Evolutionary conservation across 2,329 filamentous ascomycete genomes (phyloP).

Genomic region (Chaetomium strumarium): DNA sequence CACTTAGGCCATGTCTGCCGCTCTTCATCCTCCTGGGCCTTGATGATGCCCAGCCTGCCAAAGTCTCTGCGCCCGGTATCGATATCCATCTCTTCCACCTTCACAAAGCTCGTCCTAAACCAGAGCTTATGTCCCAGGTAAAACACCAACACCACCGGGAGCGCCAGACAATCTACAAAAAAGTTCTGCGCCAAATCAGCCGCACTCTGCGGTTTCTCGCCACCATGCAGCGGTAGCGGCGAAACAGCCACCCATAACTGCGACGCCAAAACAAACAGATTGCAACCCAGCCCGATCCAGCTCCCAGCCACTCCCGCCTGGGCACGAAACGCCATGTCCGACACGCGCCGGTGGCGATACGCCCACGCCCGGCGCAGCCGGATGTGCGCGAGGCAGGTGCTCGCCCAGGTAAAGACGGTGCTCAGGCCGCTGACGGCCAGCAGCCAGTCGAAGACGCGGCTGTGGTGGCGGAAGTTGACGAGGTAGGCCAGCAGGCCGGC

Average conservation of each 20-base stretch:
- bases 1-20: conserved; percentile 25
- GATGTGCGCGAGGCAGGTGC: conserved; percentile 63
- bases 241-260: conserved; percentile 41
- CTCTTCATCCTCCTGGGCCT: conserved; percentile 26
- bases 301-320: conserved; percentile 58
- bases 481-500: conserved; percentile 49
- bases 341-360: conserved; percentile 53
- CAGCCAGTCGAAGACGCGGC: conserved; percentile 59
- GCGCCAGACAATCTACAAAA: conserved; percentile 49
- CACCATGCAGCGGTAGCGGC: conserved; percentile 23
- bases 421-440: conserved; percentile 58
- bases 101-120: conserved; percentile 57
- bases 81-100: conserved; percentile 57
- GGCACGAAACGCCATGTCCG: conserved; percentile 62
- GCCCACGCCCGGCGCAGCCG: conserved; percentile 62
- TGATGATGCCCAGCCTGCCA: conserved; percentile 22
- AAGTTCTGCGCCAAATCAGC: conserved; percentile 37
- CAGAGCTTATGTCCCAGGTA: conserved; percentile 53
- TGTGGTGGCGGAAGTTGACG: conserved; percentile 36
- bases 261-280: conserved; percentile 50
- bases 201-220: conserved; percentile 26
- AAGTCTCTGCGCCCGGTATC: conserved; percentile 39
- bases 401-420: conserved; percentile 63
- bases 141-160: conserved; percentile 49
- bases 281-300: conserved; percentile 55